These are phyloP conservation scores for Taphrina communis DNA, from an alignment of 1,139 yeast genomes.

Conservation along the genomic window DNA sequence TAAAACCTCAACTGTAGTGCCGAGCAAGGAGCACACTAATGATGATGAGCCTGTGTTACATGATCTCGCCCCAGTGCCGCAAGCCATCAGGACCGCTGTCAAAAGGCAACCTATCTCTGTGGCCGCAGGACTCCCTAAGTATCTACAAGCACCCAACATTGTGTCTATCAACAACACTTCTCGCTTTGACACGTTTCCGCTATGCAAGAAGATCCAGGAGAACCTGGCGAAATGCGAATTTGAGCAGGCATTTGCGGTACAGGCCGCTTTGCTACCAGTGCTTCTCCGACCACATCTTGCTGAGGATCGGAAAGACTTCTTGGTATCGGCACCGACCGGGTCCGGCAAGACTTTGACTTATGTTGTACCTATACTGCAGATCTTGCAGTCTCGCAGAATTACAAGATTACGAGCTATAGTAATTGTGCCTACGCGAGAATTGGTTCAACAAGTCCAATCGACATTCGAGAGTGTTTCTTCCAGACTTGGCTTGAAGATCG, in stretches of 20 bases:
- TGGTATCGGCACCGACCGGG: slow-evolving; percentile 95
- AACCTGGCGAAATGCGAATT: slow-evolving; percentile 60
- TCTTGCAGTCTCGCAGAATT: slow-evolving; percentile 66
- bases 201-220: slow-evolving; percentile 54
- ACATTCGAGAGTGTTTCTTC: slow-evolving; percentile 66
- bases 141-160: slow-evolving; percentile 72
- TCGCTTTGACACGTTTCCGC: slow-evolving; percentile 50
- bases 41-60: slow-evolving; percentile 47
- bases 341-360: slow-evolving; percentile 96
- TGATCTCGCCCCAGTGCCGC: slow-evolving; percentile 80
- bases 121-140: slow-evolving; percentile 53
- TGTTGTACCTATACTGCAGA: slow-evolving; percentile 74
- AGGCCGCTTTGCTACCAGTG: slow-evolving; percentile 66
- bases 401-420: slow-evolving; percentile 78
- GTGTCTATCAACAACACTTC: slow-evolving; percentile 51
- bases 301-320: slow-evolving; percentile 62
- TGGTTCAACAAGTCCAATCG: slow-evolving; percentile 77
- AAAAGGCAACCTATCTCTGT: slow-evolving; percentile 49
- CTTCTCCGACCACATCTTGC: slow-evolving; percentile 60
- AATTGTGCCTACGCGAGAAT: slow-evolving; percentile 87
- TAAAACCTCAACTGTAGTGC: slow-evolving; percentile 40
- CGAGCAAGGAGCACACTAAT: slow-evolving; percentile 44
- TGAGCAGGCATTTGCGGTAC: slow-evolving; percentile 75
- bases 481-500: slow-evolving; percentile 69
- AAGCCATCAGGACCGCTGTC: slow-evolving; percentile 64